A percentile compares a stretch with the other conserved stretches of the same genome.
Conservation (phyloP, 2,329 filamentous ascomycete species). For the Fusarium austroafricanum region DNA sequence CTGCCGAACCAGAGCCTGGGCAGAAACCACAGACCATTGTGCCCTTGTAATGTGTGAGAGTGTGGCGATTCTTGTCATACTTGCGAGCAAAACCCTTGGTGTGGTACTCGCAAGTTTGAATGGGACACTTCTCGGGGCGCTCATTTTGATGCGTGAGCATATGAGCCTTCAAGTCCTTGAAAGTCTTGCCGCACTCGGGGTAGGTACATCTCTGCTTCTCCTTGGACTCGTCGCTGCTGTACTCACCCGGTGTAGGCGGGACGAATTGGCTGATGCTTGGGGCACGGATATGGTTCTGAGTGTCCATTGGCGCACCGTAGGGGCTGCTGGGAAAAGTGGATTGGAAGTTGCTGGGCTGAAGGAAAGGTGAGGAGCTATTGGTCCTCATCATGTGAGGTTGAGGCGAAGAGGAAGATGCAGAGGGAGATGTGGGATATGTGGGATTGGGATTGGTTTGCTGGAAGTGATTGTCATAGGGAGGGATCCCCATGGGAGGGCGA, state of each 20-base stretch:
- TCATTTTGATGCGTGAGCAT: slow-evolving; percentile 95
- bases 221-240: slow-evolving; percentile 71
- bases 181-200: slow-evolving; percentile 84
- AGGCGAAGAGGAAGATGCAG: slow-evolving; percentile 66
- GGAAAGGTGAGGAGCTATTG: slow-evolving; percentile 74
- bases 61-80: slow-evolving; percentile 97
- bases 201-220: slow-evolving; percentile 82
- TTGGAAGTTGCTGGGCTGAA: slow-evolving; percentile 66
- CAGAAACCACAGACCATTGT: slow-evolving; percentile 98
- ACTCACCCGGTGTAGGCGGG: slow-evolving; percentile 70
- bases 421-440: slow-evolving; percentile 71
- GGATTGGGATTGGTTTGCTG: slow-evolving; percentile 55
- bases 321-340: slow-evolving; percentile 66
- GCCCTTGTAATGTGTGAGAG: slow-evolving; percentile 94
- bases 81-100: slow-evolving; percentile 92
- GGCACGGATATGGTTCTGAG: slow-evolving; percentile 64
- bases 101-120: slow-evolving; percentile 91
- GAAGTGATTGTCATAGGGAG: slow-evolving; percentile 61
- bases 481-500: slow-evolving; percentile 59
- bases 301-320: slow-evolving; percentile 60
- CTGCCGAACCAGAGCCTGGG: slow-evolving; percentile 85
- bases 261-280: slow-evolving; percentile 77
- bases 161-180: slow-evolving; percentile 93
- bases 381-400: slow-evolving; percentile 61
- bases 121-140: slow-evolving; percentile 93